Base-by-base conservation (phyloP, 106 monocot species). In the Acorus calamus region DNA sequence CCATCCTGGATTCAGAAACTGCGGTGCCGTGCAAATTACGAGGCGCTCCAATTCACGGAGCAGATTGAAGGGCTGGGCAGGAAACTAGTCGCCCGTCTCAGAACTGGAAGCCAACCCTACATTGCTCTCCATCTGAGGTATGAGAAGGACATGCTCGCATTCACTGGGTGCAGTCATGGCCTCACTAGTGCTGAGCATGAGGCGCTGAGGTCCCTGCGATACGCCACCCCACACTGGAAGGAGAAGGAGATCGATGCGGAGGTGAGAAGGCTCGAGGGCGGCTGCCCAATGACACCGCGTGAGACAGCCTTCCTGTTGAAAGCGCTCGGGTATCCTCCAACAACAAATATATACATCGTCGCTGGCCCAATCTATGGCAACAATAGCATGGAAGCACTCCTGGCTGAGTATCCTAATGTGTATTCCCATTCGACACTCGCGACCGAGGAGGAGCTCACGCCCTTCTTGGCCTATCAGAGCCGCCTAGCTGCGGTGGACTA, bases 71-170 rank as follows among this genome's bases (percentile, higher is more conserved):
- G 69, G 45, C 12, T 79, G 78, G 78, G 62, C 14, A 14, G 78
- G 74, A 51, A 7, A 9, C 51, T 7, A 51, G 9, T 51, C 7
- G 51, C 51, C 5, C n/a, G 45, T 49, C 55, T 11, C 58, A 84
- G 84, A 62, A 74, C 63, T 43, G 64, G 71, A 11, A 60, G 47
- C 52, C 59, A 77, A 13, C 69, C 63, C 14, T 92, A 84, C 56
- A 79, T 93, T 45, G 93, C 89, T 28, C 89, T 93, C 44, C 93
- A 93, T 68, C 64, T 93, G 54, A 80, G 93, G 88, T 84, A 84
- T 47, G 84, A 84, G 66, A 84, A 84, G 57, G 84, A 84, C 57
- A 84, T 84, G 84, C 76, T 84, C 2, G 60, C 84, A n/a, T 84
- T 76, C 48, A 84, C 83, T 11, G 78, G 78, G 28, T 84, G 79